A percentile compares a stretch with the other conserved stretches of the same genome.
Conservation (phyloP, 192 early-diverging fungal genomes). For the Coemansia sp. region DNA sequence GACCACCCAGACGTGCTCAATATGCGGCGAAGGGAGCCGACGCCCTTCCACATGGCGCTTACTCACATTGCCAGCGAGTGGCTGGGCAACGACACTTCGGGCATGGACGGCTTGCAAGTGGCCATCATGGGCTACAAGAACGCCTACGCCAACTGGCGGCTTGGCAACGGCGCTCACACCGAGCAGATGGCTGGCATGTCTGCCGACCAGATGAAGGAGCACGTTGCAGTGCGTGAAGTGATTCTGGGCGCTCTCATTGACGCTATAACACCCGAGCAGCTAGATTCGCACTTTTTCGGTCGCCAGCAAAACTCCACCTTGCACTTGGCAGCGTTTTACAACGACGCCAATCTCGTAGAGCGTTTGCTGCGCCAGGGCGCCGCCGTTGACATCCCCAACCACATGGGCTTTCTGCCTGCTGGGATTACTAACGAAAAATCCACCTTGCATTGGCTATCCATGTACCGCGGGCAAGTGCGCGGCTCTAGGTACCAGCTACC, state of each 20-base stretch:
- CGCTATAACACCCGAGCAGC: conserved; percentile 45
- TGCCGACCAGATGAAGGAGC: conserved; percentile 46
- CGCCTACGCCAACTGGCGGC: conserved; percentile 50
- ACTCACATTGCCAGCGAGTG: conserved; percentile 45
- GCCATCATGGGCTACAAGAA: conserved; percentile 54
- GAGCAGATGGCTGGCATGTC: conserved; percentile 47
- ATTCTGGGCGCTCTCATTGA: conserved; percentile 51
- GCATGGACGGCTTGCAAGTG: conserved; percentile 55
- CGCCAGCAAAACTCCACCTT: conserved; percentile 50
- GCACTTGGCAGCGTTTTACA: conserved; percentile 53
- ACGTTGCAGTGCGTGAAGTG: conserved; percentile 47
- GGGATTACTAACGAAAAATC: conserved; percentile 50
- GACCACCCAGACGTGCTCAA: conserved; percentile 45
- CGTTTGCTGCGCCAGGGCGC: conserved; percentile 49
- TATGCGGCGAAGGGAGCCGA: conserved; percentile 49
- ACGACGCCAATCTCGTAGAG: conserved; percentile 49
- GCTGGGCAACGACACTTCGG: conserved; percentile 52
- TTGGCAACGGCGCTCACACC: conserved; percentile 40
- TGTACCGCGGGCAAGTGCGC: conserved; percentile 47
- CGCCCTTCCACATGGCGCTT: conserved; percentile 51
- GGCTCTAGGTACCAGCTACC: conserved; percentile 35
- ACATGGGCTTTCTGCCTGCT: conserved; percentile 43
- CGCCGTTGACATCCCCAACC: conserved; percentile 44
- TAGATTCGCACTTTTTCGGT: conserved; percentile 52
- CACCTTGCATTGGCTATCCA: conserved; percentile 45